These are phyloP conservation scores for Cadophora malorum DNA, from an alignment of 2,329 filamentous ascomycete species.

Conservation along the genomic window DNA sequence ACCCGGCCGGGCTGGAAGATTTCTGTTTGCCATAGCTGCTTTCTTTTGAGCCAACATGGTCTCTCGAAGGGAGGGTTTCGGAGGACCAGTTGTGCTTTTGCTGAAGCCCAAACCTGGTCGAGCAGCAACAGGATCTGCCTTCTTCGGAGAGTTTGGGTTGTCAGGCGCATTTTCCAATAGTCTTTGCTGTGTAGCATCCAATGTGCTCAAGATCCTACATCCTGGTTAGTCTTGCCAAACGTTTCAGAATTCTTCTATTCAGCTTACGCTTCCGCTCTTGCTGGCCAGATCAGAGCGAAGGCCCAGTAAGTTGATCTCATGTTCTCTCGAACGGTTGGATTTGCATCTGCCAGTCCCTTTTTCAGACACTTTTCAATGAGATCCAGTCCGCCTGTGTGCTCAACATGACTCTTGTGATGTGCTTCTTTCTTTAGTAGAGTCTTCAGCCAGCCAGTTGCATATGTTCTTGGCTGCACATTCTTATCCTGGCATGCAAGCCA, in stretches of 20 bases:
- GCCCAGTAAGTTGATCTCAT: constrained; percentile 88
- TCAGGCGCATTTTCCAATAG: constrained; percentile 82
- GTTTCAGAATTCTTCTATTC: not conserved
- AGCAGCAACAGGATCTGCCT: constrained; percentile 54
- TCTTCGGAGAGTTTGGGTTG: constrained; percentile 75
- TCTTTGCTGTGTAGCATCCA: constrained; percentile 80
- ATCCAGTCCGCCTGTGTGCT: constrained; percentile 84
- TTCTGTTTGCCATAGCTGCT: constrained; percentile 57
- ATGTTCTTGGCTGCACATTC: constrained; percentile 85
- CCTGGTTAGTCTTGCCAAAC: constrained; percentile 33
- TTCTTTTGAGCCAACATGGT: constrained; percentile 84
- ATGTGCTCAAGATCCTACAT: constrained; percentile 73
- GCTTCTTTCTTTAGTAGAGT: constrained; percentile 80
- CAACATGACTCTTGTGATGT: constrained; percentile 80
- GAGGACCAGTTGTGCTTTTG: constrained; percentile 62
- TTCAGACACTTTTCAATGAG: constrained; percentile 86
- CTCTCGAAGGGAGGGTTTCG: constrained; percentile 76
- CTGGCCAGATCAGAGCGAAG: constrained; percentile 79
- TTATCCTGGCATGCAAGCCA: constrained; percentile 87
- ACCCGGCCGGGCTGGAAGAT: constrained; percentile 62
- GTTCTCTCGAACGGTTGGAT: constrained; percentile 86
- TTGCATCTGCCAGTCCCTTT: constrained; percentile 86
- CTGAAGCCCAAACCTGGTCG: constrained; percentile 67
- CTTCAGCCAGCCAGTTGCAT: constrained; percentile 81
- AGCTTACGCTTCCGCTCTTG: constrained; percentile 74